Base-by-base conservation (phyloP, 2,329 filamentous ascomycete species). In the Pseudophaeomoniella oleicola region DNA sequence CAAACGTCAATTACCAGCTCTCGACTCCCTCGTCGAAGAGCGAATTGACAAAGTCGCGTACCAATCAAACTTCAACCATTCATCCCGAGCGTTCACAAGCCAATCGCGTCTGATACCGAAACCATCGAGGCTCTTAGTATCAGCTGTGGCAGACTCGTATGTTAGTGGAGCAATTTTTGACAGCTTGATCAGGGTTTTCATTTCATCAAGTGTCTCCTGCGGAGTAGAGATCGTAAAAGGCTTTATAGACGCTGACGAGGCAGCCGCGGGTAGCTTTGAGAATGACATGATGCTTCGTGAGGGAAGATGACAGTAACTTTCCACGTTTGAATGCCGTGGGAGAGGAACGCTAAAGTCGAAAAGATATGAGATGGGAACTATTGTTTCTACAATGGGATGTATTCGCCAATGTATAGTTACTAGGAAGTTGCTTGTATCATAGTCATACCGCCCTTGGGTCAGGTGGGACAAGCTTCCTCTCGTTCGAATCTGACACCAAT, bases 31-130 rank as follows among this genome's bases (percentile, higher is more conserved):
- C 12, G 10, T 11, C 31, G 31, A 10, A 14, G 10, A 29, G 10
- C 10, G 22, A 29, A 15, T 14, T 13, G 16, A 17, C 12, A 9
- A 10, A 32, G 6, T 17, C 9, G 6, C 32, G 9, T 19, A 34
- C 32, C 32, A 34, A 6, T 15, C 15, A 18, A 17, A 34, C 13
- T 16, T 34, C 11, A 34, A 6, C 32, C 32, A 34, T 13, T 16
- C 32, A 17, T 34, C 32, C 32, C 18, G 15, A 9, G 32, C 32
- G 14, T 34, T 34, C 32, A 17, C 9, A 13, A 34, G 17, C 32
- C 32, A 34, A n/a, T 34, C 32, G n/a, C 17, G 17, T 4, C 11
- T 19, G 9, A 34, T 12, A 16, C 32, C 32, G 19, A 17, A 34
- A n/a, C 22, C n/a, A 9, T 27, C 22, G 9, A 27, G n/a, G 22